A percentile compares a stretch with the other conserved stretches of the same genome.
Conservation (phyloP, 2,329 filamentous ascomycete genomes). For the Fusarium sp. region DNA sequence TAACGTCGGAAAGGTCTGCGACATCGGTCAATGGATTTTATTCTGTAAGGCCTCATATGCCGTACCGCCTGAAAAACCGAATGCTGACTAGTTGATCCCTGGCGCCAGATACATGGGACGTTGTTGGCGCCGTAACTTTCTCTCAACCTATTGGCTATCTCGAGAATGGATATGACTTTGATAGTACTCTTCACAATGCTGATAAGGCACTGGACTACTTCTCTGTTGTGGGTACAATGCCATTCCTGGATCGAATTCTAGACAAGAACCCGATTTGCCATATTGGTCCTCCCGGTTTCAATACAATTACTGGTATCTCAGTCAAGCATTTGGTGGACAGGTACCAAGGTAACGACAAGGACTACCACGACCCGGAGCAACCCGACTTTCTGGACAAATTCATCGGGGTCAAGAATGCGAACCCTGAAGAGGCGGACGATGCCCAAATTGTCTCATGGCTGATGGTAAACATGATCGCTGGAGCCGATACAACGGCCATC, state of each 20-base stretch:
- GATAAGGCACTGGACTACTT: not conserved
- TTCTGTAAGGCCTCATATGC: not conserved
- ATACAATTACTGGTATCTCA: conserved; percentile 45
- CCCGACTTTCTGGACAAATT: conserved; percentile 56
- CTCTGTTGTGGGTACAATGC: not conserved
- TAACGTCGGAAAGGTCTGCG: not conserved
- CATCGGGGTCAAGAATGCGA: conserved; percentile 51
- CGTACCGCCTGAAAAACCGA: too few relatives aligned
- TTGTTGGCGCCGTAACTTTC: not conserved
- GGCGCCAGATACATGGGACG: not conserved
- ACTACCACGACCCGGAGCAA: conserved; percentile 36
- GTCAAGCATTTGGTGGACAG: conserved; percentile 47
- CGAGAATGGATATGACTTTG: not conserved
- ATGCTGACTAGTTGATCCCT: not conserved
- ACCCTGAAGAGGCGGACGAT: conserved; percentile 51
- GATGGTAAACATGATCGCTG: conserved; percentile 48
- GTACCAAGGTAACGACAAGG: conserved; percentile 45
- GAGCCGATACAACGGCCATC: conserved; percentile 42
- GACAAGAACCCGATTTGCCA: conserved; percentile 43
- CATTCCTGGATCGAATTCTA: not conserved
- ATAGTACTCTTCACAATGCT: not conserved
- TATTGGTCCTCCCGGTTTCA: conserved; percentile 50
- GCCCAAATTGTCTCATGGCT: conserved; percentile 52
- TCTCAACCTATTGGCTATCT: not conserved
- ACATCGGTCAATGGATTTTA: not conserved